These are phyloP conservation scores for Rhododendron simsii DNA, from an alignment of 148 eudicot species.

Conservation along the genomic window DNA sequence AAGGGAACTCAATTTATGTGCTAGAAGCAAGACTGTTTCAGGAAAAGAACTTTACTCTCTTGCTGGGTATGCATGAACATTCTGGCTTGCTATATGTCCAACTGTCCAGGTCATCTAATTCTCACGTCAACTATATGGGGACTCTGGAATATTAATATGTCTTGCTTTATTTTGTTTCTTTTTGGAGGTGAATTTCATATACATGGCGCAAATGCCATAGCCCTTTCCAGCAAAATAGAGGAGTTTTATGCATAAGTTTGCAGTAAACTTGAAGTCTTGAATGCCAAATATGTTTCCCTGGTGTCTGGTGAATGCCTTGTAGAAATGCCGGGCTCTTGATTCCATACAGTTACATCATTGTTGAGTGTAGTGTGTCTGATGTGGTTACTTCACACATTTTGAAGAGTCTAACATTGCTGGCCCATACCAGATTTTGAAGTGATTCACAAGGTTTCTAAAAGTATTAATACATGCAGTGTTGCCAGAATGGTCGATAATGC, in stretches of 20 bases:
- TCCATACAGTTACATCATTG: background rate
- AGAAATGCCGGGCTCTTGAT: background rate
- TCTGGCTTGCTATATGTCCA: background rate
- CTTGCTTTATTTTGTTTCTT: no score
- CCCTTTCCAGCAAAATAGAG: background rate
- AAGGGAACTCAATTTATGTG: background rate
- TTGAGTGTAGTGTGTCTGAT: background rate
- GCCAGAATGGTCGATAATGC: slow-evolving; percentile 9
- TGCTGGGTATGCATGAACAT: background rate
- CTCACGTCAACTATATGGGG: background rate
- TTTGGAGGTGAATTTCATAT: background rate
- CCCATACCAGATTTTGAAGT: slow-evolving; percentile 11
- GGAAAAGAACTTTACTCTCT: background rate
- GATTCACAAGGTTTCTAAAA: slow-evolving; percentile 8
- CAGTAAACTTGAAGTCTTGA: background rate
- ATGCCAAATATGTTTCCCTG: background rate
- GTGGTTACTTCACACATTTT: background rate
- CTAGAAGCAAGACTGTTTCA: background rate
- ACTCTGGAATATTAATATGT: no score
- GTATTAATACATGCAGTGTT: background rate
- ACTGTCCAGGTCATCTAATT: background rate
- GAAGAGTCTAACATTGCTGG: background rate
- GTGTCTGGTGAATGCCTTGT: background rate
- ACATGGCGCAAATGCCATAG: background rate
- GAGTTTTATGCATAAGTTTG: background rate